Evolutionary conservation across 2,329 filamentous ascomycete genomes (phyloP).

Genomic region (Aspergillus fumigatus): DNA sequence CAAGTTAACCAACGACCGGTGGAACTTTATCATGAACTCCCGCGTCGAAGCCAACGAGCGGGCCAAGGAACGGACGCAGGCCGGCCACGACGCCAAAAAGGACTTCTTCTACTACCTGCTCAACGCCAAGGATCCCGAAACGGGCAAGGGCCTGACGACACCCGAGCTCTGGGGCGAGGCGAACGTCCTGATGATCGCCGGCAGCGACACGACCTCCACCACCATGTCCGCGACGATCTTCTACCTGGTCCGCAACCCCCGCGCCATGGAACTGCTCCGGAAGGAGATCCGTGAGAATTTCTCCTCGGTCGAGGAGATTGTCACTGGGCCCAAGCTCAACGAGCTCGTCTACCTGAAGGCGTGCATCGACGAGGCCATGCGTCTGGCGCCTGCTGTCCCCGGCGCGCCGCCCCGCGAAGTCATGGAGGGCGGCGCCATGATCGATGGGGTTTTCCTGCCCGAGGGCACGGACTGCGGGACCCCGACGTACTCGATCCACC

Average conservation of each 20-base stretch:
- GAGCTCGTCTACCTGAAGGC: conserved; percentile 38
- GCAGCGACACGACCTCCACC: conserved; percentile 68
- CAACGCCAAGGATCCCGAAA: conserved; percentile 66
- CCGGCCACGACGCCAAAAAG: conserved; percentile 61
- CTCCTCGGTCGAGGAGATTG: conserved; percentile 33
- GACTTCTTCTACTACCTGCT: conserved; percentile 75
- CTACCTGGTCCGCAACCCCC: conserved; percentile 35
- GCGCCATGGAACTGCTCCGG: conserved; percentile 27
- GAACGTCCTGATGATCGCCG: conserved; percentile 67
- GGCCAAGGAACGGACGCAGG: conserved; percentile 52
- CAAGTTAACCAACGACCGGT: conserved; percentile 61
- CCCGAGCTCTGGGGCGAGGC: conserved; percentile 68
- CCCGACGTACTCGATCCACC: conserved; percentile 65
- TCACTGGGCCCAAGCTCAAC: conserved; percentile 30
- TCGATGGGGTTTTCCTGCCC: conserved; percentile 36
- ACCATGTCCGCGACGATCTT: conserved; percentile 45
- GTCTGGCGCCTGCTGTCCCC: conserved; percentile 36
- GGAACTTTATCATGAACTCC: conserved; percentile 67
- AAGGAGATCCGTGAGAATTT: conserved; percentile 36
- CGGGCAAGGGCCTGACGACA: conserved; percentile 60
- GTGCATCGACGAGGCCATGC: conserved; percentile 40
- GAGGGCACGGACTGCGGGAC: conserved; percentile 60
- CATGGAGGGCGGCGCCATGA: conserved; percentile 33
- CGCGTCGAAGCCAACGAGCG: conserved; percentile 62
- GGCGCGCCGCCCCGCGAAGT: conserved; percentile 36